Base-by-base conservation (phyloP, 1,284 basidiomycete genomes). In the Polyporus tsugae region DNA sequence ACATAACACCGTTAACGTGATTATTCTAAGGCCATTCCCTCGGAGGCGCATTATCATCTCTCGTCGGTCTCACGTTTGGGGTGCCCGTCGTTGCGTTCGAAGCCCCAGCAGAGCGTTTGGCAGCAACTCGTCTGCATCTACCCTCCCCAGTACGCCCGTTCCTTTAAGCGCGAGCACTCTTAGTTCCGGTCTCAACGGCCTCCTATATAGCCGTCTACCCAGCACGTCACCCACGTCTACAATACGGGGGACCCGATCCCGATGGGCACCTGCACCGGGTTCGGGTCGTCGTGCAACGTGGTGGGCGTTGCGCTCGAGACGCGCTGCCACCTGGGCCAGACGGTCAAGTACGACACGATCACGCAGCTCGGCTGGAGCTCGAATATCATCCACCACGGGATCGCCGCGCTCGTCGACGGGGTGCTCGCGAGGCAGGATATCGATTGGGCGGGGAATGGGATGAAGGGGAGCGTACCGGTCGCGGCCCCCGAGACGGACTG, bases 1-100 rank as follows among this genome's bases (percentile, higher is more conserved):
- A 1, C 42, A 29, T 36, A n/a, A 22, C 5, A 4, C 5, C 0
- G 4, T 49, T 19, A 42, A 38, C 17, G 1, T 15, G 11, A 6
- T 0, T n/a, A 10, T 1, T 9, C 1, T 29, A 15, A 78, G 77
- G 97, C 0, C 96, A 98, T 80, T 97, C 94, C 6, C 75, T 93
- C 13, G 96, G 97, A 57, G 97, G 96, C 9, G 89, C 94, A 0
- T 82, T 99, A 2, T 91, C 95, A 0, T 89, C 93, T 25, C 86
- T 98, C 63, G 83, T 99, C 36, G 97, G 95, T 2, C 84, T 91
- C 17, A 97, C 97, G 0, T 99, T 98, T 78, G 97, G 97, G 17
- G 87, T 87, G 0, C 97, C 97, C 0, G 94, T 89, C 6, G 92
- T 99, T 29, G 86, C 95, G 0, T 97, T 97, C 76, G 97, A 99